These are phyloP conservation scores for Ganoderma sinense DNA, from an alignment of 1,284 basidiomycete species.

Conservation along the genomic window DNA sequence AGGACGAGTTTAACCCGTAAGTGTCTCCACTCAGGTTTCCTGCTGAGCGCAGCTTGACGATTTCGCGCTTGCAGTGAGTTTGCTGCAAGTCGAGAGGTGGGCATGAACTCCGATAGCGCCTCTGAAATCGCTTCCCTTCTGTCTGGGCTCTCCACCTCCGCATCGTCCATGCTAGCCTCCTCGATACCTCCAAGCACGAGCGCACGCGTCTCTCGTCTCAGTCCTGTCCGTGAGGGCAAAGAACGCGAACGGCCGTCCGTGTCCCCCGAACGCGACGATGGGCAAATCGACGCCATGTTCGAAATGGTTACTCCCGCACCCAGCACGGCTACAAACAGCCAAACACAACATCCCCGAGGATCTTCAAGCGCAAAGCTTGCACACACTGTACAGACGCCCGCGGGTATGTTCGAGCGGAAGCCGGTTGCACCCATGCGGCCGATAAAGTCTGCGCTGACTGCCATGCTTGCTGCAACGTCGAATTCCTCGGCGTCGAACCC, in stretches of 20 bases:
- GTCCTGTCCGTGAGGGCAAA: conserved; percentile 69
- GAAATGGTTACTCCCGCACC: conserved; percentile 52
- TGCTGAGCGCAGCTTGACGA: conserved; percentile 47
- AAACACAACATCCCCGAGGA: conserved; percentile 10
- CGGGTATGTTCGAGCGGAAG: conserved; percentile 56
- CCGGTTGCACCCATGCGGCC: conserved; percentile 50
- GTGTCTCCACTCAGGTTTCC: conserved; percentile 38
- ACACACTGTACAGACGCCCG: conserved; percentile 29
- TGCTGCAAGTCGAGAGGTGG: conserved; percentile 39
- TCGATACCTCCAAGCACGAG: conserved; percentile 51
- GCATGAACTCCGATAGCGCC: conserved; percentile 58
- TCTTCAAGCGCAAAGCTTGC: conserved; percentile 9
- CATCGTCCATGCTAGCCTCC: conserved; percentile 55
- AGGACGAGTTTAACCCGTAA: conserved; percentile 78
- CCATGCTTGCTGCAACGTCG: conserved; percentile 67
- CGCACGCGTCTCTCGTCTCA: conserved; percentile 59
- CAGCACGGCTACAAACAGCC: conserved; percentile 24
- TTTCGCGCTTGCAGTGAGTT: conserved; percentile 51
- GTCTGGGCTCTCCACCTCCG: conserved; percentile 58
- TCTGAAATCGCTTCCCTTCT: conserved; percentile 65
- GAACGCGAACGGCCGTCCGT: conserved; percentile 36
- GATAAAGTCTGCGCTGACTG: conserved; percentile 66
- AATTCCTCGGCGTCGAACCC: conserved; percentile 74
- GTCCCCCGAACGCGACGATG: conserved; percentile 33
- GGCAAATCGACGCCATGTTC: conserved; percentile 50